phyloP scores from a whole-genome alignment of 495 filamentous ascomycete genomes.

The Podospora australis region DNA sequence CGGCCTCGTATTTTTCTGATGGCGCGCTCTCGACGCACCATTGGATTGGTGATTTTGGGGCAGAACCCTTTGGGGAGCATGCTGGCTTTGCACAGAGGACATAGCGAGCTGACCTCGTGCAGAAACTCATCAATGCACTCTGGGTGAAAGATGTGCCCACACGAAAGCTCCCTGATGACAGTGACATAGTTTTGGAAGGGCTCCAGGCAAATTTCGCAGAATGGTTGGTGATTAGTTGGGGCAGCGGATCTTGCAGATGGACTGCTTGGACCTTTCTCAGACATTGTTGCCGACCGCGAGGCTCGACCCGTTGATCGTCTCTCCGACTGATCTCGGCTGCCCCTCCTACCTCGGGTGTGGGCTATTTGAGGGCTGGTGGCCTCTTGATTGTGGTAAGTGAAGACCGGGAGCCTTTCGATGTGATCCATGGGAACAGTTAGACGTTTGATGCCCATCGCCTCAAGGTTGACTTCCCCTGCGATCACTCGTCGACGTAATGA shows the following conservation, averaged over 20 bases:
- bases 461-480: conserved; percentile 71
- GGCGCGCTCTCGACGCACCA: conserved; percentile 67
- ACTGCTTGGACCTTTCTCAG: conserved; percentile 10
- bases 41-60: conserved; percentile 70
- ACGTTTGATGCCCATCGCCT: conserved; percentile 69
- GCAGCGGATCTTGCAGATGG: conserved; percentile 9
- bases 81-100: conserved; percentile 78
- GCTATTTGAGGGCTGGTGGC: conserved; percentile 16
- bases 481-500: conserved; percentile 61
- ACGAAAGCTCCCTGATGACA: conserved; percentile 75
- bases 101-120: conserved; percentile 63
- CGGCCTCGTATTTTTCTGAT: conserved; percentile 37
- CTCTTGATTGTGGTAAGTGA: conserved; percentile 50
- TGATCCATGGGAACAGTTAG: conserved; percentile 62
- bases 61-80: conserved; percentile 62
- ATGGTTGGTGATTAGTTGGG: conserved; percentile 57
- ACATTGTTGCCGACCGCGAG: conserved; percentile 12
- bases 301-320: not conserved
- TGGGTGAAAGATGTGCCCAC: conserved; percentile 85
- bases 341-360: conserved; percentile 2
- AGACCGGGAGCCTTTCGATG: conserved; percentile 66
- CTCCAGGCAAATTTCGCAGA: conserved; percentile 81
- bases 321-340: conserved; percentile 5
- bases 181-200: conserved; percentile 62
- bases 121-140: conserved; percentile 82